These are phyloP conservation scores for Bryoglossum gracile DNA, from an alignment of 495 filamentous ascomycete genomes.

Conservation along the genomic window DNA sequence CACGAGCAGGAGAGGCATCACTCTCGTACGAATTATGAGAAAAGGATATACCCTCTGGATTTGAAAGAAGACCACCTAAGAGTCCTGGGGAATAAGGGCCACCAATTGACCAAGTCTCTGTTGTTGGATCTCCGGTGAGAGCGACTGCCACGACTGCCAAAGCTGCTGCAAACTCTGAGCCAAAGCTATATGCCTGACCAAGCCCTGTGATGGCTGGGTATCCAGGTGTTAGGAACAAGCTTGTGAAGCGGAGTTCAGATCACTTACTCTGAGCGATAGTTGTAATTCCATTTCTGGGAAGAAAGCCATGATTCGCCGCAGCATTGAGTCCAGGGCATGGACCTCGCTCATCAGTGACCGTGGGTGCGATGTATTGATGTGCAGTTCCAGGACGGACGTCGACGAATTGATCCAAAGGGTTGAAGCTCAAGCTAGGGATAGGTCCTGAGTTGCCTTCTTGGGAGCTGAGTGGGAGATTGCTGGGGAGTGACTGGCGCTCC, in stretches of 20 bases:
- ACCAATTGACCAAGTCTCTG: conserved; percentile 14
- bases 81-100: neutral
- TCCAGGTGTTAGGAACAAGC: neutral
- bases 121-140: conserved; percentile 35
- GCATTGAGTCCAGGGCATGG: conserved; percentile 45
- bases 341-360: conserved; percentile 35
- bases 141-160: conserved; percentile 44
- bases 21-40: conserved; percentile 13
- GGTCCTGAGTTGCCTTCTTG: conserved; percentile 5
- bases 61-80: conserved; percentile 6
- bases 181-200: conserved; percentile 40
- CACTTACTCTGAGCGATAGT: conserved; percentile 26
- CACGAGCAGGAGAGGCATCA: conserved; percentile 6
- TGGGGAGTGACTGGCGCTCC: too few relatives aligned
- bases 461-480: too few relatives aligned
- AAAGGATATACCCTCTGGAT: conserved; percentile 6
- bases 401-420: conserved; percentile 6
- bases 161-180: conserved; percentile 39
- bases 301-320: conserved; percentile 46
- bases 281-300: conserved; percentile 43
- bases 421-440: neutral
- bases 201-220: conserved; percentile 4
- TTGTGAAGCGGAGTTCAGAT: neutral
- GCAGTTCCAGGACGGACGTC: conserved; percentile 9
- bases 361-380: conserved; percentile 35